Base-by-base conservation (phyloP, 2,329 filamentous ascomycete genomes). In the Pezicula radicicola region DNA sequence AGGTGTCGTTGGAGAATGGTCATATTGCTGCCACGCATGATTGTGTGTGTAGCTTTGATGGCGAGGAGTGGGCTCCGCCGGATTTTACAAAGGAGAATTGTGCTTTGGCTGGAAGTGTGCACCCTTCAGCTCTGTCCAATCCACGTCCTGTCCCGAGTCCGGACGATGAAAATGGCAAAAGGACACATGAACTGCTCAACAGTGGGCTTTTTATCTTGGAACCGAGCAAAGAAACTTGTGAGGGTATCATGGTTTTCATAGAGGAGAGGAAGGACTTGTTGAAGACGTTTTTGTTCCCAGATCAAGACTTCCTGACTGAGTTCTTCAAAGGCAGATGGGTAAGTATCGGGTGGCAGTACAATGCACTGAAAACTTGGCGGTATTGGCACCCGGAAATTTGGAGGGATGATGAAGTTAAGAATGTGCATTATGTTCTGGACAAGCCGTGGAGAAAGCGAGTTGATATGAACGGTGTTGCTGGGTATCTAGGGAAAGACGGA, bases 21-120 rank as follows among this genome's bases (percentile, higher is more conserved):
- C 87, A 94, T 44, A 91, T 95, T 68, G 90, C 89, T 4, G 89
- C 89, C 4, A 83, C 83, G 60, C 88, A 92, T 70, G 89, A 89
- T 10, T 94, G 90, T 69, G 84, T 90, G 13, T 94, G 90, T 73
- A 94, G 94, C 68, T 88, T 89, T 16, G 74, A 90, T 54, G 76
- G 79, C 54, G 89, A 88, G 67, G 63, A 79, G 19, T 89, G 93
- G 71, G 94, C 94, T 66, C 89, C 90, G 0, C 67, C 72, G 37
- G 72, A 88, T 66, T 95, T 88, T 83, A 64, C 72, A 6, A 73
- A 74, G 6, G 62, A 67, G 33, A 76, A 81, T 68, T 84, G 81
- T 66, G 80, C 77, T 50, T 83, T 79, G 61, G 78, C 78, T 0
- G 64, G 66, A 3, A 76, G 79, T 61, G 60, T 56, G 2, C 68